Conservation (phyloP, 257 asterid genomes). For the Linaria vulgaris region DNA sequence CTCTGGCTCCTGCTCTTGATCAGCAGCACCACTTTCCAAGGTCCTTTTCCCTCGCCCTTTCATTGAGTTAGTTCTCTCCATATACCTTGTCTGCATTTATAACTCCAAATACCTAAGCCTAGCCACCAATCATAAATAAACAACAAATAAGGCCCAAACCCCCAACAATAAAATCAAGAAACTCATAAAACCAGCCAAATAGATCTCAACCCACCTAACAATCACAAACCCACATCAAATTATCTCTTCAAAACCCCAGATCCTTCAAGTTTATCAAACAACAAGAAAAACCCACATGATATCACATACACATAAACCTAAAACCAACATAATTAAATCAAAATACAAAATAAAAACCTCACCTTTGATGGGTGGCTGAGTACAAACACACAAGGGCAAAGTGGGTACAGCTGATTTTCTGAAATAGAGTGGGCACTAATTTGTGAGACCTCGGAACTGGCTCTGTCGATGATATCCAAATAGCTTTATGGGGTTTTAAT, state of each 20-base stretch:
- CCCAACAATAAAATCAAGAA: constrained; percentile 10
- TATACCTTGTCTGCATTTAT: constrained; percentile 86
- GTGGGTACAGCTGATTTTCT: too few relatives aligned
- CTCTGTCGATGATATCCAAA: too few relatives aligned
- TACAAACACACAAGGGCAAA: too few relatives aligned
- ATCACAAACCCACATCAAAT: constrained; percentile 21
- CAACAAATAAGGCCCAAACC: background rate
- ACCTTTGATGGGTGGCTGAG: too few relatives aligned
- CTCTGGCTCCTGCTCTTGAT: constrained; percentile 53
- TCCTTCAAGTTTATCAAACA: constrained; percentile 25
- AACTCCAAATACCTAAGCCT: constrained; percentile 23
- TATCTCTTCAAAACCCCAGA: constrained; percentile 26
- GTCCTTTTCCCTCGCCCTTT: constrained; percentile 74
- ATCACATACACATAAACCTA: too few relatives aligned
- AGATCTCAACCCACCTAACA: constrained; percentile 29
- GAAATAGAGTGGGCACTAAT: too few relatives aligned
- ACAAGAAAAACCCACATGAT: background rate
- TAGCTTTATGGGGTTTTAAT: too few relatives aligned
- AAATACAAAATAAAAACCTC: too few relatives aligned
- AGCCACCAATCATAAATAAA: background rate
- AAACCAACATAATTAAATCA: too few relatives aligned
- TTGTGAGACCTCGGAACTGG: too few relatives aligned
- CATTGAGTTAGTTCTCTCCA: constrained; percentile 78
- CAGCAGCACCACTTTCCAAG: constrained; percentile 67
- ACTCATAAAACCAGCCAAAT: constrained; percentile 14